Evolutionary conservation across 164 flowering plant genomes (phyloP).

Genomic region (Echeveria elegans): DNA sequence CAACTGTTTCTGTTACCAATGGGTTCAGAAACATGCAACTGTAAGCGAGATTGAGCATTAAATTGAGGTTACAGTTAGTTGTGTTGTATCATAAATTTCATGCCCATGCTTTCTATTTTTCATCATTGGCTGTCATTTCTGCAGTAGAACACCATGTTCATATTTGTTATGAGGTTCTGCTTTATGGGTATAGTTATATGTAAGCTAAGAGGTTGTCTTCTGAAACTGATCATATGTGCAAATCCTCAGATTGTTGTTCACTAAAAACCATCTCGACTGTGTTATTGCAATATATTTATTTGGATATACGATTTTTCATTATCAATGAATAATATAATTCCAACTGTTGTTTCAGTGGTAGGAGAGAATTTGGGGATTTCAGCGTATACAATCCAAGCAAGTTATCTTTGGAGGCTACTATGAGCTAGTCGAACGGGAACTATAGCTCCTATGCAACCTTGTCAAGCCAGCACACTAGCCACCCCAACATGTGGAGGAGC

Average conservation of each 20-base stretch:
- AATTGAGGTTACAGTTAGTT: neutral
- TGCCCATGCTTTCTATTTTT: neutral
- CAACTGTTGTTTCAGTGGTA: conserved; percentile 64
- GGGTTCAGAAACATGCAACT: neutral
- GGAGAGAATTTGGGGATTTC: conserved; percentile 79
- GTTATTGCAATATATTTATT: neutral
- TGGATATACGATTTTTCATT: conserved; percentile 11
- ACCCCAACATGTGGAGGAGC: neutral
- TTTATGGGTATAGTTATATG: neutral
- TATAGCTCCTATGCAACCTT: neutral
- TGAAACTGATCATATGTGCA: neutral
- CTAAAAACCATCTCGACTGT: neutral
- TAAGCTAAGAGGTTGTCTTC: neutral
- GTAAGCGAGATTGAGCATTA: neutral
- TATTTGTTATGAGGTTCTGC: neutral
- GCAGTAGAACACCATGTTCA: neutral
- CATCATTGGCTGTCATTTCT: neutral
- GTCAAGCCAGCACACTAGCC: neutral
- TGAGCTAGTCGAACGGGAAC: neutral
- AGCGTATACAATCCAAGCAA: conserved; percentile 73
- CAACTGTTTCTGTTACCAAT: neutral
- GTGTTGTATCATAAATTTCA: too few relatives aligned
- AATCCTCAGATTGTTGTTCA: neutral
- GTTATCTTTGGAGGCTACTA: conserved; percentile 15
- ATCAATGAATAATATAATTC: conserved; percentile 35